These are phyloP conservation scores for Globisporangium paroecandrum DNA, from an alignment of 352 stramenopile species.

Conservation along the genomic window DNA sequence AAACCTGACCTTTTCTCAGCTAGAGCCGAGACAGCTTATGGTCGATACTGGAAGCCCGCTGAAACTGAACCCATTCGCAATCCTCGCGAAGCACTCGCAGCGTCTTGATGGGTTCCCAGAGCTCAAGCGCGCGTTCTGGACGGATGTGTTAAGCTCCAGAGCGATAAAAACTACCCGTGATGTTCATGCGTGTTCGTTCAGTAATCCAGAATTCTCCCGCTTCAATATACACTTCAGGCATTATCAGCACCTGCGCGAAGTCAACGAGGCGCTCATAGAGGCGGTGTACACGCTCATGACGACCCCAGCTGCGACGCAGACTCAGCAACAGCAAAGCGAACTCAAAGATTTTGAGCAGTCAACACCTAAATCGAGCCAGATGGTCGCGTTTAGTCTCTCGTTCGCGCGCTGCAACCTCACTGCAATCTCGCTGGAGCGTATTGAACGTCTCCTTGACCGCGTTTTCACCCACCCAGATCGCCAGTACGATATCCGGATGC, in stretches of 20 bases:
- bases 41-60: neutral
- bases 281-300: neutral
- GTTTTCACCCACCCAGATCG: conserved; percentile 8
- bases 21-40: neutral
- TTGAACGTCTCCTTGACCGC: conserved; percentile 1
- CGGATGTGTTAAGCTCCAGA: neutral
- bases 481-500: neutral
- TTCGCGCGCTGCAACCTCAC: neutral
- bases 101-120: neutral
- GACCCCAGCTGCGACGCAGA: neutral
- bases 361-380: neutral
- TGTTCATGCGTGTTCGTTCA: neutral
- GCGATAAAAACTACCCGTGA: neutral
- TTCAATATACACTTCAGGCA: neutral
- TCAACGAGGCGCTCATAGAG: neutral
- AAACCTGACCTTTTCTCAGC: neutral
- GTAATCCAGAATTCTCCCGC: neutral
- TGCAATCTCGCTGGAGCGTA: neutral
- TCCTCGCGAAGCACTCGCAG: neutral
- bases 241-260: neutral
- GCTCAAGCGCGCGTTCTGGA: neutral
- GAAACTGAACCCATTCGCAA: neutral
- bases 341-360: neutral
- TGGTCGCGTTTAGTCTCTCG: neutral
- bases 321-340: neutral